These are phyloP conservation scores for Starmera dryadoides DNA, from an alignment of 805 yeast genomes.

Conservation along the genomic window DNA sequence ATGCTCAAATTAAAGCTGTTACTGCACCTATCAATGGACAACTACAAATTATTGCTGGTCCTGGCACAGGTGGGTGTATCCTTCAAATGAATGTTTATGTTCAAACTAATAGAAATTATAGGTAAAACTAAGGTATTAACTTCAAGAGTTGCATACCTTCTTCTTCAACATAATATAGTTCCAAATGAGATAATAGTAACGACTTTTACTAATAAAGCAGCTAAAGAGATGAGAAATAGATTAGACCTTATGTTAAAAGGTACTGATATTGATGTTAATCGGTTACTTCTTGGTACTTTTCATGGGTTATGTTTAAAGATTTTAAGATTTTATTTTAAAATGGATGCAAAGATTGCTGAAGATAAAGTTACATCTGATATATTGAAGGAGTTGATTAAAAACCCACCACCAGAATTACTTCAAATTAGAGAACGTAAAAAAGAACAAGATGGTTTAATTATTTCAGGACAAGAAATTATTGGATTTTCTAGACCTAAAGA, in stretches of 20 bases:
- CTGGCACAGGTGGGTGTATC: conserved; percentile 50
- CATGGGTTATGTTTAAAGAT: conserved; percentile 73
- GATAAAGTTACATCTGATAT: conserved; percentile 51
- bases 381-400: conserved; percentile 31
- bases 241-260: conserved; percentile 30
- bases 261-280: conserved; percentile 25
- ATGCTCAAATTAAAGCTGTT: conserved; percentile 38
- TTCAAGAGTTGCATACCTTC: conserved; percentile 66
- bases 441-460: not conserved
- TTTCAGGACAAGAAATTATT: conserved; percentile 2
- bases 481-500: conserved; percentile 6
- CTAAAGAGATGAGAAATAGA: conserved; percentile 73
- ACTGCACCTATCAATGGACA: conserved; percentile 31
- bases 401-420: conserved; percentile 4
- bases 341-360: conserved; percentile 50
- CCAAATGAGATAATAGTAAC: conserved; percentile 74
- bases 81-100: conserved; percentile 34
- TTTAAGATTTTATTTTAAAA: conserved; percentile 26
- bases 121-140: conserved; percentile 81
- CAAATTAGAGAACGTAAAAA: conserved; percentile 11
- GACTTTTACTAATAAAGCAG: conserved; percentile 91
- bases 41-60: conserved; percentile 54
- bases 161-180: conserved; percentile 40
- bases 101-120: conserved; percentile 59
- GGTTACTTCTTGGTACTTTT: conserved; percentile 77